Percentiles rank a stretch among this genome's conserved stretches.
These are phyloP conservation scores for Aspergillus sp. DNA, from an alignment of 2,329 filamentous ascomycete genomes.

Conservation along the genomic window DNA sequence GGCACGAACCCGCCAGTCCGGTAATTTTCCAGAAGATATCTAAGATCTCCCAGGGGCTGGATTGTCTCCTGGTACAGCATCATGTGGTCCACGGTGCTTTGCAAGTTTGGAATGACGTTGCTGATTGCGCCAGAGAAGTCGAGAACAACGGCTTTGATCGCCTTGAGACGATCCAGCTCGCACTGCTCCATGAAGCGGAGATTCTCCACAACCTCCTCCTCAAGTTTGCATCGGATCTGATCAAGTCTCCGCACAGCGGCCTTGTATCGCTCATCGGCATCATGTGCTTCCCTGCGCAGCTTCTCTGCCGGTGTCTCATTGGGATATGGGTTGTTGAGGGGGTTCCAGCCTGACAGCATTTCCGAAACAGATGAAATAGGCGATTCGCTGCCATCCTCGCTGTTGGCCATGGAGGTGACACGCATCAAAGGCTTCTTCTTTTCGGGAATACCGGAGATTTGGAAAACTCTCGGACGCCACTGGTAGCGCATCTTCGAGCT, in stretches of 20 bases:
- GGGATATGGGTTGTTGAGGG: constrained; percentile 82
- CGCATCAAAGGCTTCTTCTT: constrained; percentile 72
- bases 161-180: constrained; percentile 91
- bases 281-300: constrained; percentile 79
- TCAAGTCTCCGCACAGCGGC: constrained; percentile 79
- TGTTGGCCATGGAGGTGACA: constrained; percentile 66
- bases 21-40: constrained; percentile 95
- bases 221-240: constrained; percentile 85
- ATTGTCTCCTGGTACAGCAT: constrained; percentile 98
- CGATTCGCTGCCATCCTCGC: constrained; percentile 63
- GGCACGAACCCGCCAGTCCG: constrained; percentile 89
- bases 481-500: constrained; percentile 97
- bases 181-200: constrained; percentile 96
- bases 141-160: constrained; percentile 94
- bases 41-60: constrained; percentile 83
- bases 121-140: constrained; percentile 97
- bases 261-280: constrained; percentile 94
- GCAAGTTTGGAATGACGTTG: constrained; percentile 94
- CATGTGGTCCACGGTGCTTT: constrained; percentile 97
- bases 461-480: constrained; percentile 89
- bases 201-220: constrained; percentile 89
- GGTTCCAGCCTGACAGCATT: constrained; percentile 88
- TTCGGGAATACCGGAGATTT: constrained; percentile 79
- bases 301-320: constrained; percentile 88
- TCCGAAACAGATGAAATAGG: constrained; percentile 82